Conservation (phyloP, 441 rosid species). For the Brassica balearica region DNA sequence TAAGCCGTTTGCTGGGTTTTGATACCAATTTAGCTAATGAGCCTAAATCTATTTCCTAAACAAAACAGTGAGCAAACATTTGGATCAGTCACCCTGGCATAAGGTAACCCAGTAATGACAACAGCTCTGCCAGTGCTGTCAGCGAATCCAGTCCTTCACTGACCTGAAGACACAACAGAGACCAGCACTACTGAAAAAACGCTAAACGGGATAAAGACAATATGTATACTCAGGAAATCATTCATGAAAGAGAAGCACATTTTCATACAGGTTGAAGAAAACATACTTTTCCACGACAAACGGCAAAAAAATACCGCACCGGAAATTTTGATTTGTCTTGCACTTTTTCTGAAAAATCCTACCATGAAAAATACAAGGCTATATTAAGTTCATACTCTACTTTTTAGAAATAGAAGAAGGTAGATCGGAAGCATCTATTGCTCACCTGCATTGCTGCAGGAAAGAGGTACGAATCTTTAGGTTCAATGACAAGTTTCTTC, state of each 20-base stretch:
- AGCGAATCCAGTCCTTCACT: too few species aligned
- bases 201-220: too few species aligned
- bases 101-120: constrained; percentile 90
- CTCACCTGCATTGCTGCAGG: constrained; percentile 76
- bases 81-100: constrained; percentile 80
- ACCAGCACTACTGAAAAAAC: too few species aligned
- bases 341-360: constrained; percentile 89
- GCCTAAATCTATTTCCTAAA: constrained; percentile 20
- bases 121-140: constrained; percentile 93
- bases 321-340: constrained; percentile 66
- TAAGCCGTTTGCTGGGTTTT: constrained; percentile 9
- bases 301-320: constrained; percentile 94
- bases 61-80: constrained; percentile 60
- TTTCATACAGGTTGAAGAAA: constrained; percentile 21
- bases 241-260: neutral
- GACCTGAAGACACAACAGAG: too few species aligned
- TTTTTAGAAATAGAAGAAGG: neutral
- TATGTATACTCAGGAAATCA: constrained; percentile 1
- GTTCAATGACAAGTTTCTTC: constrained; percentile 93
- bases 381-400: constrained; percentile 12
- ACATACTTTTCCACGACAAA: constrained; percentile 97
- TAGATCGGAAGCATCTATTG: constrained; percentile 30
- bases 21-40: constrained; percentile 23
- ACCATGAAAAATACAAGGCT: neutral
- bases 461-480: constrained; percentile 88